A percentile compares a stretch with the other conserved stretches of the same genome.
phyloP scores from a whole-genome alignment of 495 filamentous ascomycete genomes.

The Apodospora peruviana region DNA sequence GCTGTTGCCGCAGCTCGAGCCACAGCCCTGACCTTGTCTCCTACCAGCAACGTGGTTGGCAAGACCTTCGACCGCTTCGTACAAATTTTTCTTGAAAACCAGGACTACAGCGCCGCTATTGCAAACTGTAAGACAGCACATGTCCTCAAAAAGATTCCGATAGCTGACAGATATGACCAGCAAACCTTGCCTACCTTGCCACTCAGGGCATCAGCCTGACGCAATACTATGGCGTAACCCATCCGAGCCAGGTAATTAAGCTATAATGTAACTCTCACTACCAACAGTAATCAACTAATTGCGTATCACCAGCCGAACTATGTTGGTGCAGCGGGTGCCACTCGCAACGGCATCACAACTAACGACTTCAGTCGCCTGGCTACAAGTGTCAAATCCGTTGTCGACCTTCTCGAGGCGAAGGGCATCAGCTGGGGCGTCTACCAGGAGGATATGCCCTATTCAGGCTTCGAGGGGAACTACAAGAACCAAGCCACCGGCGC shows the following conservation, averaged over 20 bases:
- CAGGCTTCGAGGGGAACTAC: conserved; percentile 58
- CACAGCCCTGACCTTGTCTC: conserved; percentile 25
- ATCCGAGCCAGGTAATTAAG: not conserved
- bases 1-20: conserved; percentile 9
- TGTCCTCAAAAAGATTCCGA: not conserved
- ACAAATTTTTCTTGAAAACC: conserved; percentile 71
- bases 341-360: conserved; percentile 60
- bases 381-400: conserved; percentile 59
- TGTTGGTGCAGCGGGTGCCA: conserved; percentile 53
- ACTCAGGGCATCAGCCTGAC: conserved; percentile 57
- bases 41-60: conserved; percentile 56
- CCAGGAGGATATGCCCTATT: conserved; percentile 63
- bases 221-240: conserved; percentile 49
- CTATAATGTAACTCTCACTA: too few species aligned
- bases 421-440: conserved; percentile 66
- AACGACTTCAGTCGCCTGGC: conserved; percentile 54
- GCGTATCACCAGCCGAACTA: conserved; percentile 67
- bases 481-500: conserved; percentile 43
- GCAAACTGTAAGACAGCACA: not conserved
- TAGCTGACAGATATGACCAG: not conserved
- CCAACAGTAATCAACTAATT: too few species aligned
- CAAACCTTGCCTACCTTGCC: conserved; percentile 44
- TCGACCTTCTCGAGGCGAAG: conserved; percentile 64
- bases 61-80: conserved; percentile 62
- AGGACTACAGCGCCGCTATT: conserved; percentile 35